phyloP scores from a whole-genome alignment of 2,329 filamentous ascomycete species.

The Xylariales sp. region DNA sequence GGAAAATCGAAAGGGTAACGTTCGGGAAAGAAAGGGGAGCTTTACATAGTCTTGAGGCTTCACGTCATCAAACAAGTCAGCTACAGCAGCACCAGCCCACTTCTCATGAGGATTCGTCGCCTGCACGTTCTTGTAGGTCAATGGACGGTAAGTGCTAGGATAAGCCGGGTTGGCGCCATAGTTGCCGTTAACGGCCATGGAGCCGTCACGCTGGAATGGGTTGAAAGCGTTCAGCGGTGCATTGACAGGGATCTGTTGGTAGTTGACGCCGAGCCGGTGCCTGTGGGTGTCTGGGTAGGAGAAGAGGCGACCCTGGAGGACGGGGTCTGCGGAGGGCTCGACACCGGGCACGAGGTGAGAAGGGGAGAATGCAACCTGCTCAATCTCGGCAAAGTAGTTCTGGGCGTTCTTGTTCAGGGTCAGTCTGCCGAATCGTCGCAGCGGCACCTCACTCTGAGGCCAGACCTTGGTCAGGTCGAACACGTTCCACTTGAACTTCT shows the following conservation, averaged over 20 bases:
- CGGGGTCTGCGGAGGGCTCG: conserved; percentile 57
- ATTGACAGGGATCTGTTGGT: conserved; percentile 61
- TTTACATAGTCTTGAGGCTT: conserved; percentile 43
- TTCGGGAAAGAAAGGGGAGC: too few species aligned
- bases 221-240: conserved; percentile 51
- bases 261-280: conserved; percentile 60
- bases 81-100: conserved; percentile 41
- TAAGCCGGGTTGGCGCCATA: conserved; percentile 59
- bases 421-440: conserved; percentile 56
- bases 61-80: conserved; percentile 38
- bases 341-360: conserved; percentile 61
- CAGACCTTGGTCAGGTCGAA: conserved; percentile 69
- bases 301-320: conserved; percentile 57
- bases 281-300: conserved; percentile 60
- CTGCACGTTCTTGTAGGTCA: conserved; percentile 38
- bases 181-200: conserved; percentile 65
- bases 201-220: conserved; percentile 70
- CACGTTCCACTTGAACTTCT: conserved; percentile 57
- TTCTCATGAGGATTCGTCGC: conserved; percentile 39
- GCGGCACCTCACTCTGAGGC: conserved; percentile 59
- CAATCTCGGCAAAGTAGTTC: conserved; percentile 68
- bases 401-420: conserved; percentile 60
- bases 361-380: conserved; percentile 64
- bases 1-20: too few species aligned
- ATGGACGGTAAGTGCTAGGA: conserved; percentile 40